Evolutionary conservation across 169 alveolate species (phyloP).

Genomic region (Plasmodium gonderi): DNA sequence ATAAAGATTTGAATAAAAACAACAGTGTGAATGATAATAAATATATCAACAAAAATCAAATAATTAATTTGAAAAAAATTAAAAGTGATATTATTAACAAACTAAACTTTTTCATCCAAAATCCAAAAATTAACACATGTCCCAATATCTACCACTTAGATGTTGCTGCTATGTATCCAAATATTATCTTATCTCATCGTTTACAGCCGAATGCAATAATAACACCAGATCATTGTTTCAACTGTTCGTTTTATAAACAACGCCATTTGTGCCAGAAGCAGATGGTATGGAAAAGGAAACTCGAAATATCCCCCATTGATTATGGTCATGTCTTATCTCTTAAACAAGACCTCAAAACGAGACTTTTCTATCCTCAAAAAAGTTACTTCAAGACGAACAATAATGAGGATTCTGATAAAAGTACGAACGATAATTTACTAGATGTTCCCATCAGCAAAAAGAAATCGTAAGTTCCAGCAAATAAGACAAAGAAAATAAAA

Average conservation of each 20-base stretch:
- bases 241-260: constrained; percentile 95
- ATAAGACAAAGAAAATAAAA: too few species aligned
- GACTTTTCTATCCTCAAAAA: constrained; percentile 76
- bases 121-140: constrained; percentile 73
- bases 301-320: constrained; percentile 92
- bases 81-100: constrained; percentile 25
- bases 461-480: constrained; percentile 37
- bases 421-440: neutral
- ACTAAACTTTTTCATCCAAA: constrained; percentile 53
- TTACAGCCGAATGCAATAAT: constrained; percentile 99
- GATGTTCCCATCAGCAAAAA: constrained; percentile 12
- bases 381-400: constrained; percentile 34
- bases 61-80: constrained; percentile 41
- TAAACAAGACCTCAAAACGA: constrained; percentile 78
- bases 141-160: constrained; percentile 98
- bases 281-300: constrained; percentile 96
- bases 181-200: constrained; percentile 98
- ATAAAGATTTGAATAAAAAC: constrained; percentile 77
- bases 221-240: constrained; percentile 93
- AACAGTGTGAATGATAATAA: constrained; percentile 16
- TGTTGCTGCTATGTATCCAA: constrained; percentile 99
- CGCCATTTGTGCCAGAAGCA: constrained; percentile 89
- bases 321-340: constrained; percentile 81
- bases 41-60: constrained; percentile 46
- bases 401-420: constrained; percentile 60